Conservation (phyloP, 169 alveolate genomes). For the Plasmodium coatneyi region DNA sequence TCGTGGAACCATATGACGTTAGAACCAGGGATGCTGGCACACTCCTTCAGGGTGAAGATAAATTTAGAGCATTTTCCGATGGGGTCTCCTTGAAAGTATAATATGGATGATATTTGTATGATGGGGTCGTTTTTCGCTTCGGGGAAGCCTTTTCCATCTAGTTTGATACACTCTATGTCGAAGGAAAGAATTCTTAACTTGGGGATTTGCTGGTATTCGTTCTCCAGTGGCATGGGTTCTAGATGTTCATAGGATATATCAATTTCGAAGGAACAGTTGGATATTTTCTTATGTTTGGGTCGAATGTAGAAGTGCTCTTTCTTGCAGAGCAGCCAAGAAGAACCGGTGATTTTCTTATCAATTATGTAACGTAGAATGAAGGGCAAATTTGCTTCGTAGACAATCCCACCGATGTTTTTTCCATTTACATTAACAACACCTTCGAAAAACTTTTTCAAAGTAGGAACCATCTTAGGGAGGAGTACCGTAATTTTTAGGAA, state of each 20-base stretch:
- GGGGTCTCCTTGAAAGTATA: constrained; percentile 84
- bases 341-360: constrained; percentile 95
- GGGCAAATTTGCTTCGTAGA: constrained; percentile 97
- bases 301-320: constrained; percentile 69
- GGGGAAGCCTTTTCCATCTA: constrained; percentile 95
- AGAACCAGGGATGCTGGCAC: constrained; percentile 92
- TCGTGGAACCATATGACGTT: constrained; percentile 85
- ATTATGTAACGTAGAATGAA: constrained; percentile 96
- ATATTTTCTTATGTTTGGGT: constrained; percentile 27
- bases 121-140: constrained; percentile 95
- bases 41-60: constrained; percentile 87
- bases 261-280: constrained; percentile 80
- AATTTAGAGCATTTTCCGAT: constrained; percentile 76
- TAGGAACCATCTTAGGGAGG: constrained; percentile 88
- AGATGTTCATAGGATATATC: constrained; percentile 83
- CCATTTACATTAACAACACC: constrained; percentile 78
- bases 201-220: constrained; percentile 51
- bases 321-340: constrained; percentile 94
- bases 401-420: constrained; percentile 76
- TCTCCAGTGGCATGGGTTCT: constrained; percentile 79
- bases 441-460: constrained; percentile 87
- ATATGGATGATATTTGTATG: constrained; percentile 95
- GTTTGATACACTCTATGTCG: constrained; percentile 91
- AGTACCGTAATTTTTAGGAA: constrained; percentile 88
- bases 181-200: constrained; percentile 35